Conservation (phyloP, 2,329 filamentous ascomycete species). For the Balansia obtecta region DNA sequence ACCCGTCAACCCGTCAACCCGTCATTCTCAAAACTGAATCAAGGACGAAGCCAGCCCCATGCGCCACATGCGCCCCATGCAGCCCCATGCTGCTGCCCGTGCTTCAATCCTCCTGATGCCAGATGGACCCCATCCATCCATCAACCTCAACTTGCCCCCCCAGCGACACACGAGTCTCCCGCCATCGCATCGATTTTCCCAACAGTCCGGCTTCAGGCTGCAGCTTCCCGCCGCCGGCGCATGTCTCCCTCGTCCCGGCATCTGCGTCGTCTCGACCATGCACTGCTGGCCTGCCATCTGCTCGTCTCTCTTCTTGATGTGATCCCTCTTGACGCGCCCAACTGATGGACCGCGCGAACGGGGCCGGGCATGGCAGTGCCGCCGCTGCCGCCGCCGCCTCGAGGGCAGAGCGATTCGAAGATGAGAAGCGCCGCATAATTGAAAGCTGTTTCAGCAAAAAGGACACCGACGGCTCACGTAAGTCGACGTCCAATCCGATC, state of each 20-base stretch:
- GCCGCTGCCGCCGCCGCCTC: constrained; percentile 22
- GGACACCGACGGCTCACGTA: constrained; percentile 76
- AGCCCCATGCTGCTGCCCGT: too few species aligned
- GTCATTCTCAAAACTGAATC: too few species aligned
- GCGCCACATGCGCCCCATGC: too few species aligned
- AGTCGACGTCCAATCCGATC: constrained; percentile 22
- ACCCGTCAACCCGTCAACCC: too few species aligned
- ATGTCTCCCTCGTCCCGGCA: neutral
- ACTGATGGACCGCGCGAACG: constrained; percentile 28
- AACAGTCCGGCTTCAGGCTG: constrained; percentile 16
- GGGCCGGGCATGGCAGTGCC: constrained; percentile 22
- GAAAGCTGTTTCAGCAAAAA: constrained; percentile 89
- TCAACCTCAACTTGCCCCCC: neutral
- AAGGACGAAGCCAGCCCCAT: too few species aligned
- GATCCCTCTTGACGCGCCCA: constrained; percentile 7
- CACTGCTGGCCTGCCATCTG: constrained; percentile 2
- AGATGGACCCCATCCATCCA: too few species aligned
- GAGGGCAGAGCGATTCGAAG: constrained; percentile 78
- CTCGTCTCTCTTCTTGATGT: constrained; percentile 10
- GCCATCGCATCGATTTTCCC: constrained; percentile 15
- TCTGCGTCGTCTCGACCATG: constrained; percentile 7
- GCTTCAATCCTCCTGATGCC: too few species aligned
- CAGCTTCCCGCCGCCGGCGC: constrained; percentile 2
- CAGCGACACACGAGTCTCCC: neutral
- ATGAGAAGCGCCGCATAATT: constrained; percentile 89